A percentile compares a stretch with the other conserved stretches of the same genome.
These are phyloP conservation scores for Stemphylium beticola DNA, from an alignment of 2,329 filamentous ascomycete species.

Conservation along the genomic window DNA sequence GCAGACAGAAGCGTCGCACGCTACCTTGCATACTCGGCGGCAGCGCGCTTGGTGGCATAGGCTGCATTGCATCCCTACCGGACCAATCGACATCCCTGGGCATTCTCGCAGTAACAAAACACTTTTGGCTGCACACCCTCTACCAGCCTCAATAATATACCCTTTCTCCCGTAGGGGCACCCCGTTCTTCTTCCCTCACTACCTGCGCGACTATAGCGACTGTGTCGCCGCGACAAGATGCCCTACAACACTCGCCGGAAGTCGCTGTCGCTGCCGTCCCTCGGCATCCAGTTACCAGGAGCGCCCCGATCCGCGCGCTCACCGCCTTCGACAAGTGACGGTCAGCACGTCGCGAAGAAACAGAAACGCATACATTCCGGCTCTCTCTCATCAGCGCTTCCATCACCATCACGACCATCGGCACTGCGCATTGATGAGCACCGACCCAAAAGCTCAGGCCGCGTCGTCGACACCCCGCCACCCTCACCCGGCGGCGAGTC, in stretches of 20 bases:
- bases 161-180: constrained; percentile 14
- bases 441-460: constrained; percentile 53
- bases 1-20: constrained; percentile 40
- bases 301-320: constrained; percentile 60
- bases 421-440: constrained; percentile 56
- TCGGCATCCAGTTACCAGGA: constrained; percentile 82
- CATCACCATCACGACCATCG: constrained; percentile 54
- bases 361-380: constrained; percentile 77
- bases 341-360: constrained; percentile 63
- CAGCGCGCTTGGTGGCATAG: constrained; percentile 38
- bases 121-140: constrained; percentile 32
- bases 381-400: constrained; percentile 49
- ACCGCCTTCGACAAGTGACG: constrained; percentile 62
- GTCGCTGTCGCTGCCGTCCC: constrained; percentile 87
- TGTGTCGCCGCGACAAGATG: constrained; percentile 60
- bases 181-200: constrained; percentile 4
- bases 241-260: constrained; percentile 97
- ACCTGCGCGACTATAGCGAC: constrained; percentile 18
- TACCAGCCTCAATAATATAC: constrained; percentile 35
- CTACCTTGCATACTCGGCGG: constrained; percentile 41
- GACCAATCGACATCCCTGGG: constrained; percentile 43
- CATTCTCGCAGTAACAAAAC: constrained; percentile 41
- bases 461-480: constrained; percentile 73
- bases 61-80: constrained; percentile 43
- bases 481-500: constrained; percentile 69